A percentile compares a stretch with the other conserved stretches of the same genome.
Conservation (phyloP, 31 red algal genomes). For the Asparagopsis taxiformis region DNA sequence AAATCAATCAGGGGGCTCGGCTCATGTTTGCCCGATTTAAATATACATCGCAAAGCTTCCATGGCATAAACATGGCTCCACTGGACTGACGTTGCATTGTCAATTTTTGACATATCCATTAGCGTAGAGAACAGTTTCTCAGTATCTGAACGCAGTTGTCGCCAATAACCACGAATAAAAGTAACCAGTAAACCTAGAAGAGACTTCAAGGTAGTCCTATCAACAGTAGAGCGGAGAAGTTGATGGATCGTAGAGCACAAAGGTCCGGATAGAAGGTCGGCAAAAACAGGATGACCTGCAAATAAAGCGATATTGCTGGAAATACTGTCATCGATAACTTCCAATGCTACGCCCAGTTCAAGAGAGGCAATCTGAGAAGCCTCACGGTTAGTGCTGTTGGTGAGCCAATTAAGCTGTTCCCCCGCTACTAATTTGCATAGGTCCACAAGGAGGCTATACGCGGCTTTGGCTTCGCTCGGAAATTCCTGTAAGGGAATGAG, state of each 20-base stretch:
- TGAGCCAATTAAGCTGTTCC: conserved; percentile 39
- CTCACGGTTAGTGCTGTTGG: background rate
- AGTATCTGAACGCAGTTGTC: conserved; percentile 18
- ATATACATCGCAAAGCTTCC: conserved; percentile 56
- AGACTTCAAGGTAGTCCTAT: conserved; percentile 35
- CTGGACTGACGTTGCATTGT: background rate
- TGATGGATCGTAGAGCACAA: conserved; percentile 66
- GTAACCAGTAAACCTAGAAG: conserved; percentile 59
- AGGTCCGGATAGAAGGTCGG: conserved; percentile 26
- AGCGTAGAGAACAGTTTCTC: conserved; percentile 30
- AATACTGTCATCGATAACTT: conserved; percentile 68
- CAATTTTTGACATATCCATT: conserved; percentile 7
- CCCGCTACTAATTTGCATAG: conserved; percentile 36
- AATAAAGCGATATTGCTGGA: conserved; percentile 67
- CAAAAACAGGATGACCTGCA: conserved; percentile 53
- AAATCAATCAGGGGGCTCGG: conserved; percentile 38
- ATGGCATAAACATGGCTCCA: conserved; percentile 57
- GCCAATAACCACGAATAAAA: conserved; percentile 47
- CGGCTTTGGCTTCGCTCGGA: conserved; percentile 49
- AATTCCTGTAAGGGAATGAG: conserved; percentile 36
- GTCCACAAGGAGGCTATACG: conserved; percentile 53
- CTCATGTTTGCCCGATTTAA: conserved; percentile 9
- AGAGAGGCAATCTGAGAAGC: conserved; percentile 1
- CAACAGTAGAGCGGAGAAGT: conserved; percentile 26
- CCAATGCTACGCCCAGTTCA: conserved; percentile 47